These are phyloP conservation scores for Stygiomarasmius scandens DNA, from an alignment of 1,284 basidiomycete genomes.

Conservation along the genomic window DNA sequence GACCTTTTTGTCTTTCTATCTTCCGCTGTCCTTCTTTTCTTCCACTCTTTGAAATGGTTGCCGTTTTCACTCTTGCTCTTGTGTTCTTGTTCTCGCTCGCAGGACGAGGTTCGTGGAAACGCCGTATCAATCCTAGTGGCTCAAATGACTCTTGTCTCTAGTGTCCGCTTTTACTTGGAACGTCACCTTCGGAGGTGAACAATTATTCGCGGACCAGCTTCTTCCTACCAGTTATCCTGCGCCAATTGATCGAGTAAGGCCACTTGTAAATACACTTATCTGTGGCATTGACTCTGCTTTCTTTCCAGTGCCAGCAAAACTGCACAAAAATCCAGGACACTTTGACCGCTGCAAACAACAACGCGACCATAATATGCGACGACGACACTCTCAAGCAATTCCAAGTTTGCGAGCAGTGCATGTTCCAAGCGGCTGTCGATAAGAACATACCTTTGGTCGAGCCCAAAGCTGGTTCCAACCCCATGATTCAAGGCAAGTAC, in stretches of 20 bases:
- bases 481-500: slow-evolving; percentile 49
- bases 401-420: slow-evolving; percentile 62
- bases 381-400: slow-evolving; percentile 41
- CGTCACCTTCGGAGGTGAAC: slow-evolving; percentile 46
- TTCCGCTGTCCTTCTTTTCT: slow-evolving; percentile 13
- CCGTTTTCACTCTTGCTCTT: slow-evolving; percentile 34
- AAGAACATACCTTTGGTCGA: slow-evolving; percentile 51
- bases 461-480: slow-evolving; percentile 55
- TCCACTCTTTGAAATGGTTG: slow-evolving; percentile 29
- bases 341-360: slow-evolving; percentile 42
- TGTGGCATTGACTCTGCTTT: slow-evolving; percentile 6
- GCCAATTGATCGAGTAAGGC: neutral
- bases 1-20: slow-evolving; percentile 28
- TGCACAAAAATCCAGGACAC: slow-evolving; percentile 40
- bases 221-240: slow-evolving; percentile 34
- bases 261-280: neutral
- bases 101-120: slow-evolving; percentile 51
- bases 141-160: neutral
- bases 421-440: slow-evolving; percentile 56
- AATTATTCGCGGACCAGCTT: slow-evolving; percentile 46
- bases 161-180: slow-evolving; percentile 50
- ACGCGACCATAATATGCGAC: slow-evolving; percentile 56
- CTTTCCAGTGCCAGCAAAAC: slow-evolving; percentile 44
- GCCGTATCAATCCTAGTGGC: neutral
- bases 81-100: slow-evolving; percentile 44